Conservation (phyloP, 2,329 filamentous ascomycete species). For the Clarireedia monteithiana region DNA sequence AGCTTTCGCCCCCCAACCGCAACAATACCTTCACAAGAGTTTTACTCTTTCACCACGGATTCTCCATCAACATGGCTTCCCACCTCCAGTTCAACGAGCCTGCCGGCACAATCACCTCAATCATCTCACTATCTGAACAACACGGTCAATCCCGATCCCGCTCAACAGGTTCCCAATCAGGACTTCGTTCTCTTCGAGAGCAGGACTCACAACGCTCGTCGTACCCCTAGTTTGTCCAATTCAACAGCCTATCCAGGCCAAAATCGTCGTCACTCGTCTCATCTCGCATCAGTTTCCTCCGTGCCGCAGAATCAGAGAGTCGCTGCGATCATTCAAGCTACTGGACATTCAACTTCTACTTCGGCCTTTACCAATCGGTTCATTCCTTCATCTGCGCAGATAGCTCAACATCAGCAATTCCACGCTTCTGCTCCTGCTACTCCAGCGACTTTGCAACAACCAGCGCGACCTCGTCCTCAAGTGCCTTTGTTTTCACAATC, state of each 20-base stretch:
- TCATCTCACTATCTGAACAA: constrained; percentile 26
- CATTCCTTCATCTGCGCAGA: constrained; percentile 40
- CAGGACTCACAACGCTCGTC: constrained; percentile 25
- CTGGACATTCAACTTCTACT: constrained; percentile 46
- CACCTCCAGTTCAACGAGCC: constrained; percentile 51
- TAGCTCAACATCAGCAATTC: constrained; percentile 47
- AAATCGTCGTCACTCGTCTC: constrained; percentile 44
- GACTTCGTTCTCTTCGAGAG: constrained; percentile 61
- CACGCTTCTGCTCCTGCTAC: constrained; percentile 61
- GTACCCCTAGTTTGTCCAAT: constrained; percentile 30
- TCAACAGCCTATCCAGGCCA: constrained; percentile 31
- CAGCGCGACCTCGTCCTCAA: constrained; percentile 52
- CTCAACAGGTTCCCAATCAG: constrained; percentile 33
- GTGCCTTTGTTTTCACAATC: constrained; percentile 64
- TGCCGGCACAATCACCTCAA: constrained; percentile 54
- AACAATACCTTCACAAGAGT: constrained; percentile 59
- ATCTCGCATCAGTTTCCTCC: constrained; percentile 41
- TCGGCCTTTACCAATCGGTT: constrained; percentile 50
- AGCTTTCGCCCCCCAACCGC: constrained; percentile 48
- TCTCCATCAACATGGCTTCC: constrained; percentile 71
- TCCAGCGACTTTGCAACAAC: constrained; percentile 47
- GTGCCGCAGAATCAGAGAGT: constrained; percentile 51
- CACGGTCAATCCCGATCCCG: constrained; percentile 4
- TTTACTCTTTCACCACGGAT: constrained; percentile 77
- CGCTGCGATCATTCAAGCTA: constrained; percentile 50